Conservation (phyloP, 1,139 yeast species). For the Yamadazyma diospyri region DNA sequence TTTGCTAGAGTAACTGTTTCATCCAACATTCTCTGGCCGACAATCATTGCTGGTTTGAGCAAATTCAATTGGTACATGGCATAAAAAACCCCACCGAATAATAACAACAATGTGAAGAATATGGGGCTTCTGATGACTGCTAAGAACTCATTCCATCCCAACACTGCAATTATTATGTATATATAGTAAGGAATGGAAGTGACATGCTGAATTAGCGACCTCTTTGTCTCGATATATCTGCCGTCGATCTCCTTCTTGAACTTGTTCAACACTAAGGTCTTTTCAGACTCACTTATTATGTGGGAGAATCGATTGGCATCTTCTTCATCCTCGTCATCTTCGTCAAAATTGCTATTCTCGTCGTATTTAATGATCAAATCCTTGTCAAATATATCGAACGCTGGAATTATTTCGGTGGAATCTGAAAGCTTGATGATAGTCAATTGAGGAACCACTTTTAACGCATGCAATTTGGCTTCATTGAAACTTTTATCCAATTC, state of each 20-base stretch:
- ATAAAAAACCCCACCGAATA: constrained; percentile 59
- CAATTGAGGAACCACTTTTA: constrained; percentile 56
- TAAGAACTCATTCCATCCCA: constrained; percentile 97
- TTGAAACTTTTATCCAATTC: constrained; percentile 70
- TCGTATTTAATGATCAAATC: constrained; percentile 21
- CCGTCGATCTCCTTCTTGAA: constrained; percentile 80
- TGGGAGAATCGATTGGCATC: constrained; percentile 46
- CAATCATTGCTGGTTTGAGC: constrained; percentile 70
- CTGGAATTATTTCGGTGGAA: constrained; percentile 57
- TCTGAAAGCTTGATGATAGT: constrained; percentile 53
- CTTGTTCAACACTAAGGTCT: constrained; percentile 52
- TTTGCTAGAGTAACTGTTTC: constrained; percentile 58
- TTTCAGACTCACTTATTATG: constrained; percentile 57
- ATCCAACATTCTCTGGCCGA: constrained; percentile 53
- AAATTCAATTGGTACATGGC: constrained; percentile 68
- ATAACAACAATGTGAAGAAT: constrained; percentile 56
- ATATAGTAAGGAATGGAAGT: constrained; percentile 84
- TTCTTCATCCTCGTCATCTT: constrained; percentile 36
- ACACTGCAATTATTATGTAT: constrained; percentile 62
- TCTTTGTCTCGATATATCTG: constrained; percentile 77
- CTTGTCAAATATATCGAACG: constrained; percentile 38
- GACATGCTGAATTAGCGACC: constrained; percentile 65
- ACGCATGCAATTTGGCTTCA: constrained; percentile 55
- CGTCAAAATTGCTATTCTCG: constrained; percentile 22
- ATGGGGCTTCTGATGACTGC: constrained; percentile 82